Base-by-base conservation (phyloP, 805 yeast species). In the Saccharomycopsis oosterbeekiorum region DNA sequence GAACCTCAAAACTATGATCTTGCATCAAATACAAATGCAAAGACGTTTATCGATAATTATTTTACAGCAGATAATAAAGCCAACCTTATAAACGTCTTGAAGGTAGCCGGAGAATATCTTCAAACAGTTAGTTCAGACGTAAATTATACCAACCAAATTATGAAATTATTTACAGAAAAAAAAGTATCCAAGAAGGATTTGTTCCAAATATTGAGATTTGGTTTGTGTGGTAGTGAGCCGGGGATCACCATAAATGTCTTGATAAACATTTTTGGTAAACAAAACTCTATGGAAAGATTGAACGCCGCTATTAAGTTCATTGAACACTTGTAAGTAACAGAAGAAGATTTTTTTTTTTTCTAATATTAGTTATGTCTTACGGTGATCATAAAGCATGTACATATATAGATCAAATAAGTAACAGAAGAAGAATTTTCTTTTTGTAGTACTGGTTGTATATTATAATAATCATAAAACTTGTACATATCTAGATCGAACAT, bases 221-320 rank as follows among this genome's bases (percentile, higher is more conserved):
- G 92, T 0, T 69, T 90, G 26, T 78, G 89, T 14, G 96, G 89
- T 0, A 81, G 84, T 8, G 76, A 76, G 4, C 78, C 96, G 0
- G 97, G 97, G 0, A 74, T 86, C 36, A 82, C 84, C 17, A 74
- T 91, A 4, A 87, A 86, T 0, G 73, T 76, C 4, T 73, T 89
- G 39, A 69, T 86, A 19, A 77, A 77, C 0, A 68, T 87, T 9
- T 67, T 90, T 17, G 93, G 91, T 0, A 69, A 70, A 0, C 77
- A 76, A 29, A 74, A 73, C 57, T 62, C 72, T 1, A 55, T 63
- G 1, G 34, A 34, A 39, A 71, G 80, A 62, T 55, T 75, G 1
- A 4, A 54, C 1, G 57, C 58, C 3, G 75, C 75, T 2, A 64
- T 65, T 15, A 36, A 29, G 41, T 43, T 47, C 15, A 47, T 59